These are phyloP conservation scores for Cyclotella kingstonii DNA, from an alignment of 108 stramenopile species.

Conservation along the genomic window DNA sequence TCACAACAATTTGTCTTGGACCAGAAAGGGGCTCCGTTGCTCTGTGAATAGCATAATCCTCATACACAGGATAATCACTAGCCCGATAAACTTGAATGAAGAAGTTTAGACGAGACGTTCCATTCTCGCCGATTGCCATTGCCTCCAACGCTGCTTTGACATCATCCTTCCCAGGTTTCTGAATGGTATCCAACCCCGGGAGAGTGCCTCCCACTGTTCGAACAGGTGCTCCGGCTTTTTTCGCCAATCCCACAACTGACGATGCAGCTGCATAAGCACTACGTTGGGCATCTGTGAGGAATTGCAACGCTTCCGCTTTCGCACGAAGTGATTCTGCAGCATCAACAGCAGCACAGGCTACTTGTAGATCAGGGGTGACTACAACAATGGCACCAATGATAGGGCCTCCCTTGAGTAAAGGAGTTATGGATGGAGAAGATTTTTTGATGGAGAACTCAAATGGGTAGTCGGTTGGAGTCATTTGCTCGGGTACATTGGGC, in stretches of 20 bases:
- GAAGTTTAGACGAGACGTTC: conserved; percentile 67
- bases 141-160: conserved; percentile 63
- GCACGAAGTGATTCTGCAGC: conserved; percentile 55
- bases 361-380: conserved; percentile 70
- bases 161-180: conserved; percentile 60
- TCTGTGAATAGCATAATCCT: conserved; percentile 78
- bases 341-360: conserved; percentile 60
- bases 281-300: conserved; percentile 61
- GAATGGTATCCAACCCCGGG: conserved; percentile 59
- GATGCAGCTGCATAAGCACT: conserved; percentile 66
- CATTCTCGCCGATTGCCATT: conserved; percentile 74
- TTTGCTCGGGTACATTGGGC: conserved; percentile 40
- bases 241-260: conserved; percentile 57
- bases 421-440: conserved; percentile 37
- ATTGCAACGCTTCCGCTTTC: conserved; percentile 82
- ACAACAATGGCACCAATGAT: conserved; percentile 72
- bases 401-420: conserved; percentile 59
- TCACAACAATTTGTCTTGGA: conserved; percentile 80
- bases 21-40: conserved; percentile 68
- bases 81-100: conserved; percentile 84
- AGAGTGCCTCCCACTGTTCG: conserved; percentile 67
- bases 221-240: conserved; percentile 67
- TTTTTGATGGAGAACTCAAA: conserved; percentile 64
- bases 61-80: conserved; percentile 81
- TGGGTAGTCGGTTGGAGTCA: conserved; percentile 36